These are phyloP conservation scores for Anisogramma anomala DNA, from an alignment of 2,329 filamentous ascomycete species.

Conservation along the genomic window DNA sequence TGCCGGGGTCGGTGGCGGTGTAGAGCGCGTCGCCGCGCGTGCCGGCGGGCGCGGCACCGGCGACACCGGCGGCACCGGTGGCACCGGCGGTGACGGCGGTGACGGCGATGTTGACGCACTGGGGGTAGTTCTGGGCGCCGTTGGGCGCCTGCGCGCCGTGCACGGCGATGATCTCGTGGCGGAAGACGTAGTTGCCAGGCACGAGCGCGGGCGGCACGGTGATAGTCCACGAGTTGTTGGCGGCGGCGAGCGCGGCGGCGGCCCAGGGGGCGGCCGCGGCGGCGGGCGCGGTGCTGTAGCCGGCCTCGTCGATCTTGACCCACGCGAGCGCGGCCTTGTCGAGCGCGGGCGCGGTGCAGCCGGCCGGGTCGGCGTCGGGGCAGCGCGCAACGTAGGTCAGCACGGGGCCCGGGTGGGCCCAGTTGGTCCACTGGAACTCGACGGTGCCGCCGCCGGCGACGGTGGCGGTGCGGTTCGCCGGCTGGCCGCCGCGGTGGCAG, in stretches of 20 bases:
- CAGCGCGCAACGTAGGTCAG: constrained; percentile 22
- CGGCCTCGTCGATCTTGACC: constrained; percentile 27
- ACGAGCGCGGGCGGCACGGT: constrained; percentile 26
- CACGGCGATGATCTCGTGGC: constrained; percentile 38
- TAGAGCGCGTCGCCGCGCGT: constrained; percentile 20
- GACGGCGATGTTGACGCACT: constrained; percentile 35
- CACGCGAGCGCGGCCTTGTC: constrained; percentile 24
- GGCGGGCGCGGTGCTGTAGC: constrained; percentile 20
- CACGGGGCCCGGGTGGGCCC: constrained; percentile 23
- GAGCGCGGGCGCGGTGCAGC: constrained; percentile 19
- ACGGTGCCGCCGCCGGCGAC: constrained; percentile 15
- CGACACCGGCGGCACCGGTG: constrained; percentile 29
- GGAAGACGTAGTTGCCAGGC: constrained; percentile 33
- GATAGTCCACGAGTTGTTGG: constrained; percentile 35
- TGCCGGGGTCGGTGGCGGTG: constrained; percentile 18
- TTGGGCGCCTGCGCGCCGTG: constrained; percentile 29
- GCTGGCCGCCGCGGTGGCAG: constrained; percentile 6
- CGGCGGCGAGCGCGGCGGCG: constrained; percentile 30
- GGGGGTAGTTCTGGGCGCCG: constrained; percentile 36
- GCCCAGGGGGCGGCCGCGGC: constrained; percentile 23
- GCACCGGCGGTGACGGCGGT: constrained; percentile 37
- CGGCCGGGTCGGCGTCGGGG: constrained; percentile 15
- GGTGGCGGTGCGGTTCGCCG: constrained; percentile 9
- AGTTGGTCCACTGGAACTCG: constrained; percentile 19
- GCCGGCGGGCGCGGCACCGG: constrained; percentile 20